phyloP scores from a whole-genome alignment of 2,329 filamentous ascomycete species.

The Scopulariopsis brevicaulis region DNA sequence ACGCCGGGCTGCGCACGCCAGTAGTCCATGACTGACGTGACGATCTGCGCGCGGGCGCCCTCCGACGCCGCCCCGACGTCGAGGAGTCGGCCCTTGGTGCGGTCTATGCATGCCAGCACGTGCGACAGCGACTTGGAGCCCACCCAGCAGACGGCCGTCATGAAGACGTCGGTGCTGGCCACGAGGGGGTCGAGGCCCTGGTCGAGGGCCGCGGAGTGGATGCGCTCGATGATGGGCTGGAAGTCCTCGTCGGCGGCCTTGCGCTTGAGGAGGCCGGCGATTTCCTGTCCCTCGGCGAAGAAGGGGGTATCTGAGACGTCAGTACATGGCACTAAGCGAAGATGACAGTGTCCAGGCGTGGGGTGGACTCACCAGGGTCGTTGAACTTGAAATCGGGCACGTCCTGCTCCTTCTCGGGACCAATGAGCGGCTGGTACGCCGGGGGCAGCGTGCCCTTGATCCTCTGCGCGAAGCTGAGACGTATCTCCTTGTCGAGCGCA shows the following conservation, averaged over 20 bases:
- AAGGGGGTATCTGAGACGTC: constrained; percentile 62
- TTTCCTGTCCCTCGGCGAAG: constrained; percentile 69
- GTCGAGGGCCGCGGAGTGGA: constrained; percentile 67
- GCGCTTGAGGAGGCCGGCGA: constrained; percentile 67
- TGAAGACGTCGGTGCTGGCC: constrained; percentile 84
- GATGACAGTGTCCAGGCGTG: not conserved
- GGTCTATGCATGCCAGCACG: constrained; percentile 89
- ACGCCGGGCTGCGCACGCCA: constrained; percentile 90
- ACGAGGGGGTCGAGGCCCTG: constrained; percentile 68
- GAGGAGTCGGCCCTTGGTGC: constrained; percentile 80
- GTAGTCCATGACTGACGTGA: constrained; percentile 81
- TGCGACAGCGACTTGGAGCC: constrained; percentile 95
- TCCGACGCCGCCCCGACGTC: constrained; percentile 67
- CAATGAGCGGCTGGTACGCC: constrained; percentile 70
- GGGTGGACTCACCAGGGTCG: constrained; percentile 49
- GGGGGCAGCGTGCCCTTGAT: constrained; percentile 89
- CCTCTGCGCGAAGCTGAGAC: constrained; percentile 88
- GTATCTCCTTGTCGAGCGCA: constrained; percentile 90
- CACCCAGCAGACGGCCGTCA: constrained; percentile 86
- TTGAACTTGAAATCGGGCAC: constrained; percentile 92
- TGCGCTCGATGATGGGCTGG: constrained; percentile 66
- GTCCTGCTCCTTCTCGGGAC: constrained; percentile 84
- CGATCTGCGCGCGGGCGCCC: constrained; percentile 73
- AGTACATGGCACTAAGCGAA: not conserved
- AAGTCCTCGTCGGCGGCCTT: constrained; percentile 82